phyloP scores from a whole-genome alignment of 768 basidiomycete genomes.

The Austroboletus festivus region DNA sequence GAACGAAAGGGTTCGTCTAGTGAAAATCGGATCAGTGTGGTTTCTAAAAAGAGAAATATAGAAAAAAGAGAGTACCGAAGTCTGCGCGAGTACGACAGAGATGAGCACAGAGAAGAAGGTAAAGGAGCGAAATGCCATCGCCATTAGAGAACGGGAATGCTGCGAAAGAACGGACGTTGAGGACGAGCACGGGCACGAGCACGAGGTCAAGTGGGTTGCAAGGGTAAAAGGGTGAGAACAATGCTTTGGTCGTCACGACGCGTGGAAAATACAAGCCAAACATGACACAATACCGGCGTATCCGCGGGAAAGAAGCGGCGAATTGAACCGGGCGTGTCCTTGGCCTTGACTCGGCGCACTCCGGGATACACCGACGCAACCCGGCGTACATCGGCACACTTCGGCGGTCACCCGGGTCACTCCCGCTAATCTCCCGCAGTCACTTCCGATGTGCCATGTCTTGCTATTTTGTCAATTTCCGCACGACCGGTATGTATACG shows the following conservation, averaged over 20 bases:
- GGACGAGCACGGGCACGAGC: neutral
- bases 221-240: neutral
- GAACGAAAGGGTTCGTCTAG: slow-evolving; percentile 55
- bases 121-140: slow-evolving; percentile 50
- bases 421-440: neutral
- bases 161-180: slow-evolving; percentile 31
- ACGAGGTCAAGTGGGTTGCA: neutral
- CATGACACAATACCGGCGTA: neutral
- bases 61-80: slow-evolving; percentile 38
- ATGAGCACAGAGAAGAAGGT: slow-evolving; percentile 50
- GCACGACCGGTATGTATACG: neutral
- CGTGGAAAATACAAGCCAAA: no score
- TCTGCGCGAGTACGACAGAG: slow-evolving; percentile 51
- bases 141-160: slow-evolving; percentile 24
- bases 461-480: slow-evolving; percentile 6
- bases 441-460: neutral
- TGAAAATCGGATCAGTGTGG: slow-evolving; percentile 13
- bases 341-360: no score
- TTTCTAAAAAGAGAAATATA: no score
- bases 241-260: no score
- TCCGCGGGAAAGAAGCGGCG: neutral
- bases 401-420: no score
- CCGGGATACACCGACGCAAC: no score
- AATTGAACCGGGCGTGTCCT: no score
- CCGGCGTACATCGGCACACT: neutral